A percentile compares a stretch with the other conserved stretches of the same genome.
phyloP scores from a whole-genome alignment of 169 alveolate species.

The Eimeria sp. region DNA sequence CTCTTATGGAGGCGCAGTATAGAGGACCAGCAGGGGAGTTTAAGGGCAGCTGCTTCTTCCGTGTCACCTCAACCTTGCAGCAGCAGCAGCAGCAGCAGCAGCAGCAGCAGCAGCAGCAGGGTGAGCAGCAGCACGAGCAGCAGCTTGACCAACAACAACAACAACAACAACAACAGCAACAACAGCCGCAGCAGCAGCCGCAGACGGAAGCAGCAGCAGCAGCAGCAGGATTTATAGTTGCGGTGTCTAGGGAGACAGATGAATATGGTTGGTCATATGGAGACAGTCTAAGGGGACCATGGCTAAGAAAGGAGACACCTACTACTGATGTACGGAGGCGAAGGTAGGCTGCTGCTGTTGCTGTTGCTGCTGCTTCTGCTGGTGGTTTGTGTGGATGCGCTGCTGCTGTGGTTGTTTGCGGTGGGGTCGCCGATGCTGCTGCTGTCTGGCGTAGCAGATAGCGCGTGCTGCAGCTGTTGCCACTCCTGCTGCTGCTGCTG shows the following conservation, averaged over 20 bases:
- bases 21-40: background rate
- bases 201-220: slow-evolving; percentile 4
- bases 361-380: slow-evolving; percentile 29
- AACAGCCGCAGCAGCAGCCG: background rate
- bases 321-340: slow-evolving; percentile 41
- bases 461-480: background rate
- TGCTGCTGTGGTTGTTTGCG: background rate
- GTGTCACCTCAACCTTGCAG: background rate
- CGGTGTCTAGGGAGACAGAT: slow-evolving; percentile 12
- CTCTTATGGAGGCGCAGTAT: background rate
- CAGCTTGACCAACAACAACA: background rate
- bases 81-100: background rate
- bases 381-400: background rate
- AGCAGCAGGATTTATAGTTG: background rate
- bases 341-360: slow-evolving; percentile 4
- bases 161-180: slow-evolving; percentile 16
- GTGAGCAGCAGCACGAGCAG: background rate
- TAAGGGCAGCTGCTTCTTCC: slow-evolving; percentile 47
- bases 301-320: background rate
- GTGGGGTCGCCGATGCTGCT: background rate
- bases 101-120: slow-evolving; percentile 43
- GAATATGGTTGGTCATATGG: slow-evolving; percentile 28
- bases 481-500: background rate
- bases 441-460: background rate
- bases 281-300: slow-evolving; percentile 1